These are phyloP conservation scores for Pseudocercospora crystallina DNA, from an alignment of 2,329 filamentous ascomycete species.

Conservation along the genomic window DNA sequence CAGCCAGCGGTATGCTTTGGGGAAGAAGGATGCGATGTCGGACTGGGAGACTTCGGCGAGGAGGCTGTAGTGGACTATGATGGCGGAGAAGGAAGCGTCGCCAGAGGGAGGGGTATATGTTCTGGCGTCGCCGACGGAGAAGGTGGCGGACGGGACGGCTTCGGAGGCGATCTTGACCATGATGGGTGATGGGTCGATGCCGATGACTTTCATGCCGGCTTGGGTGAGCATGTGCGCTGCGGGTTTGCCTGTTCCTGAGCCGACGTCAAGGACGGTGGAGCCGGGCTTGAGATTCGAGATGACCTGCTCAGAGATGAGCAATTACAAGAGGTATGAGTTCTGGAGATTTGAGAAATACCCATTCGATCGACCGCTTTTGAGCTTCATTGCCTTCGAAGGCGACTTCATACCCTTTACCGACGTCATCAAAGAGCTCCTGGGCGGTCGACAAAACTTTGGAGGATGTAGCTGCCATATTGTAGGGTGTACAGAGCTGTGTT, in stretches of 20 bases:
- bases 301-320: neutral
- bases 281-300: slow-evolving; percentile 16
- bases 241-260: slow-evolving; percentile 36
- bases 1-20: slow-evolving; percentile 13
- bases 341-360: too few species aligned
- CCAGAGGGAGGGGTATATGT: slow-evolving; percentile 9
- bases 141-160: slow-evolving; percentile 10
- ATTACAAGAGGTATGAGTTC: too few species aligned
- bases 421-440: neutral
- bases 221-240: slow-evolving; percentile 30
- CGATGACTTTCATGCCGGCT: slow-evolving; percentile 30
- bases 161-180: slow-evolving; percentile 32
- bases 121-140: slow-evolving; percentile 2
- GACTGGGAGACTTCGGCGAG: slow-evolving; percentile 14
- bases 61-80: slow-evolving; percentile 13
- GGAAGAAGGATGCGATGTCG: slow-evolving; percentile 19
- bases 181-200: slow-evolving; percentile 33
- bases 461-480: too few species aligned
- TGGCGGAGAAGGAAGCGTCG: slow-evolving; percentile 6
- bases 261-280: slow-evolving; percentile 32
- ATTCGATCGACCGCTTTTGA: neutral
- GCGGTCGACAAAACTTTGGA: neutral
- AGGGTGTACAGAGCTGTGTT: too few species aligned
- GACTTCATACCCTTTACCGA: neutral
- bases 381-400: neutral